Conservation (phyloP, 2,329 filamentous ascomycete species). For the Talaromyces sp. region DNA sequence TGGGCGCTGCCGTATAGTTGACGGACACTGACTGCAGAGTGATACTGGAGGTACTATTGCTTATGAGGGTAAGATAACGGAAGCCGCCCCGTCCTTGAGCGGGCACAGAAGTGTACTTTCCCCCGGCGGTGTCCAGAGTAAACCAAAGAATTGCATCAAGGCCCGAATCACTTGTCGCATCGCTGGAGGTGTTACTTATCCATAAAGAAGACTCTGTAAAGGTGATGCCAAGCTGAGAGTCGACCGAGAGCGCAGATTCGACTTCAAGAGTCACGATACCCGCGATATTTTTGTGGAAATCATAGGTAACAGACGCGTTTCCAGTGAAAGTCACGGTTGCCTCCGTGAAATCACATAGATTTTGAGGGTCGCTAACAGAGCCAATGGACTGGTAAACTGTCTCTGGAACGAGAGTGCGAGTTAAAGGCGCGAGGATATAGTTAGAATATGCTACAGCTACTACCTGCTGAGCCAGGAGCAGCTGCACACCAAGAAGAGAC, state of each 20-base stretch:
- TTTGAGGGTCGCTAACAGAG: constrained; percentile 22
- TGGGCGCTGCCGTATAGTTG: too few species aligned
- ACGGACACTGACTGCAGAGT: too few species aligned
- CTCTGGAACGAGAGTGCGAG: constrained; percentile 24
- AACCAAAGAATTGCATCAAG: constrained; percentile 52
- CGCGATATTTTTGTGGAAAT: constrained; percentile 41
- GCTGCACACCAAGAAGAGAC: not conserved
- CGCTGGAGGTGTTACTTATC: constrained; percentile 47
- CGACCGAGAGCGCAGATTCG: constrained; percentile 21
- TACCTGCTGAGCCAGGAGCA: not conserved
- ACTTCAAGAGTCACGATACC: constrained; percentile 38
- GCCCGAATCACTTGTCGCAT: constrained; percentile 47
- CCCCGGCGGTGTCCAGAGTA: constrained; percentile 34
- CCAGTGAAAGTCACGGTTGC: constrained; percentile 21
- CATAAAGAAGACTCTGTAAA: constrained; percentile 45
- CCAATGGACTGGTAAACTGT: constrained; percentile 27
- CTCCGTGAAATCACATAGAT: constrained; percentile 10
- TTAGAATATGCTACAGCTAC: constrained; percentile 22
- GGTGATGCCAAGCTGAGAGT: constrained; percentile 37
- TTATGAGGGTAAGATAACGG: too few species aligned
- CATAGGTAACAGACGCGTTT: constrained; percentile 37
- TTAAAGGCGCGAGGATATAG: constrained; percentile 29
- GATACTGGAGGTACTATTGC: too few species aligned
- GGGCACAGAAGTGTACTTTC: not conserved
- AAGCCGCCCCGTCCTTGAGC: too few species aligned